These are phyloP conservation scores for Penicillium lividum DNA, from an alignment of 495 filamentous ascomycete genomes.

Conservation along the genomic window DNA sequence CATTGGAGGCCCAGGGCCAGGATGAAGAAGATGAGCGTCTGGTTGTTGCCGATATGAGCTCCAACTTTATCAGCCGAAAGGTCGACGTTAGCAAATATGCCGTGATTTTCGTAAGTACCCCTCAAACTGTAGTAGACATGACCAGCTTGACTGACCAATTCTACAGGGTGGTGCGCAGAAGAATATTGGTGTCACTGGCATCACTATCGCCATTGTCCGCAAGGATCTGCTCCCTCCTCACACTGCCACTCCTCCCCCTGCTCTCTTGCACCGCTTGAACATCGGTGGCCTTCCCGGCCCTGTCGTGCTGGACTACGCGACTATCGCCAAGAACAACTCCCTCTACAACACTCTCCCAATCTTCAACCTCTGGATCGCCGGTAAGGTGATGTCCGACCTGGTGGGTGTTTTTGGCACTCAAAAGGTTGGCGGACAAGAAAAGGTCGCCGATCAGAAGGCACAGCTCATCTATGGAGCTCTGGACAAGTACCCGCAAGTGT, in stretches of 20 bases:
- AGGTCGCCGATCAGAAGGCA: constrained; percentile 69
- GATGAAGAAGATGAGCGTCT: constrained; percentile 60
- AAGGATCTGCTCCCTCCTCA: constrained; percentile 72
- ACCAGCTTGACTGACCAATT: constrained; percentile 7
- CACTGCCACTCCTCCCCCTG: constrained; percentile 55
- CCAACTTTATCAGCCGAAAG: constrained; percentile 60
- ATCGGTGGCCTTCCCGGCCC: constrained; percentile 66
- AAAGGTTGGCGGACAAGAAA: constrained; percentile 67
- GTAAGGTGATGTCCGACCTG: constrained; percentile 74
- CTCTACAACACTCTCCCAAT: constrained; percentile 95
- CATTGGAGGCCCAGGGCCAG: constrained; percentile 52
- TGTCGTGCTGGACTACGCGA: constrained; percentile 77
- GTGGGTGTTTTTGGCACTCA: constrained; percentile 57
- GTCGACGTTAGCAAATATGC: constrained; percentile 74
- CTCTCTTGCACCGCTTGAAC: constrained; percentile 67
- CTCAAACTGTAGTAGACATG: neutral
- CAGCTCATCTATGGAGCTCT: constrained; percentile 70
- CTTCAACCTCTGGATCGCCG: constrained; percentile 88
- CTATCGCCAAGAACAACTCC: constrained; percentile 81
- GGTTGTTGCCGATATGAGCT: constrained; percentile 84
- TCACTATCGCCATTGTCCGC: constrained; percentile 79
- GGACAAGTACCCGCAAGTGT: constrained; percentile 68
- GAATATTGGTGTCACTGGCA: constrained; percentile 82
- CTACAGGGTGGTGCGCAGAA: constrained; percentile 74
- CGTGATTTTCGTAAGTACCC: constrained; percentile 36